Conservation (phyloP, 2,329 filamentous ascomycete genomes). For the Cladosporium sp. region DNA sequence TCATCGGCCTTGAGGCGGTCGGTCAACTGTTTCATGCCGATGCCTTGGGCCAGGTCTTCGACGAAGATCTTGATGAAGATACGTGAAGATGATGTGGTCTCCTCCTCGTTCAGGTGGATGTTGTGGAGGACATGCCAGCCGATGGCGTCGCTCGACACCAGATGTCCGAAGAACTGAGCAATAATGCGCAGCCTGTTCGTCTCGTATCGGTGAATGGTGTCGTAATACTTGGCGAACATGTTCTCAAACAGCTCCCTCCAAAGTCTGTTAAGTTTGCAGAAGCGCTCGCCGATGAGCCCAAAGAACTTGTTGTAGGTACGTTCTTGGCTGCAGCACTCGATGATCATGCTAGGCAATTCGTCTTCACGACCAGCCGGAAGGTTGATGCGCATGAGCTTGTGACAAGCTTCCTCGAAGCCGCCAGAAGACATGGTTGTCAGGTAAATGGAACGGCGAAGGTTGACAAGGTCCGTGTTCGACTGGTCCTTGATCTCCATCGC, state of each 20-base stretch:
- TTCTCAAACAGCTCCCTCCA: conserved; percentile 94
- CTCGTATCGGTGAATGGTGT: conserved; percentile 95
- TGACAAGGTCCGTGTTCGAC: conserved; percentile 93
- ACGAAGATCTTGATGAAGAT: conserved; percentile 99
- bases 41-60: conserved; percentile 83
- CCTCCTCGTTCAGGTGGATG: conserved; percentile 91
- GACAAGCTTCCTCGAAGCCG: conserved; percentile 93
- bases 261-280: conserved; percentile 91
- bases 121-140: conserved; percentile 87
- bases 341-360: conserved; percentile 93
- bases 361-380: conserved; percentile 83
- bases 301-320: conserved; percentile 98
- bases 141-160: conserved; percentile 84
- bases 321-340: conserved; percentile 95
- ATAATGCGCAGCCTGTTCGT: conserved; percentile 95
- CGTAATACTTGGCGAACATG: conserved; percentile 89
- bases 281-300: conserved; percentile 88
- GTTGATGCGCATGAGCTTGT: conserved; percentile 89
- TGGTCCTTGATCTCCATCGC: conserved; percentile 97
- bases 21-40: conserved; percentile 79
- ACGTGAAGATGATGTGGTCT: conserved; percentile 92
- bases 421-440: conserved; percentile 96
- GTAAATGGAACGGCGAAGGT: conserved; percentile 90
- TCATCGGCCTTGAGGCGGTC: conserved; percentile 76
- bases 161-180: conserved; percentile 89